These are phyloP conservation scores for Ogataea glucozyma DNA, from an alignment of 805 yeast genomes.

Conservation along the genomic window DNA sequence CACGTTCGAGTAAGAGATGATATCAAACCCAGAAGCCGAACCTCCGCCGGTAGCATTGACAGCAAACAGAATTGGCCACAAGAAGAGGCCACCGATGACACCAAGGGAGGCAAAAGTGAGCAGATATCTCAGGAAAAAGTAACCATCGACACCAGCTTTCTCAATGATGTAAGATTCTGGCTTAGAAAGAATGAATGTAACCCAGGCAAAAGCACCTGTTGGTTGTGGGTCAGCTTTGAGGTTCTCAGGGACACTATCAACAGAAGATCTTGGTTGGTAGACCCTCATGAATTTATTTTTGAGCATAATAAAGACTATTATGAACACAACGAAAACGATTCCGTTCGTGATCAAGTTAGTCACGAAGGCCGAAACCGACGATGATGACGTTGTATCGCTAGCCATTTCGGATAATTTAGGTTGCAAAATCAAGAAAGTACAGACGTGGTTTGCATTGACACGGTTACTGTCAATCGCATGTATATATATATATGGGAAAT, in stretches of 20 bases:
- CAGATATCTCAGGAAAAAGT: conserved; percentile 67
- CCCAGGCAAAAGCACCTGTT: conserved; percentile 55
- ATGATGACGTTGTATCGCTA: conserved; percentile 9
- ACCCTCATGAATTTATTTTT: conserved; percentile 49
- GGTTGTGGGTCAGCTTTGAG: conserved; percentile 46
- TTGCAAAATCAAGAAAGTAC: no score
- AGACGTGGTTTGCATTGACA: no score
- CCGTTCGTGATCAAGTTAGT: conserved; percentile 48
- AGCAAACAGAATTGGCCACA: conserved; percentile 72
- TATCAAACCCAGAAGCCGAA: conserved; percentile 56
- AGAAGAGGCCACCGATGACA: conserved; percentile 50
- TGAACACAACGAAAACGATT: conserved; percentile 43
- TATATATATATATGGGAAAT: not conserved
- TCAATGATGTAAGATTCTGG: conserved; percentile 67
- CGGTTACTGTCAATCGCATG: not conserved
- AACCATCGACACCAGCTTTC: conserved; percentile 75
- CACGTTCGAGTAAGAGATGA: conserved; percentile 64
- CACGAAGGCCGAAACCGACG: conserved; percentile 52
- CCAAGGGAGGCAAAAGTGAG: conserved; percentile 55
- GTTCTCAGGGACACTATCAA: conserved; percentile 47
- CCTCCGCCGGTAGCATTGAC: conserved; percentile 73
- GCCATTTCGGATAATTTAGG: not conserved
- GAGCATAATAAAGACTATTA: conserved; percentile 40
- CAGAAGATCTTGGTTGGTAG: conserved; percentile 51
- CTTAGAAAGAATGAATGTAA: conserved; percentile 47